Evolutionary conservation across 2,329 filamentous ascomycete genomes (phyloP).

Genomic region (Paracorniculantispora psalliotae): DNA sequence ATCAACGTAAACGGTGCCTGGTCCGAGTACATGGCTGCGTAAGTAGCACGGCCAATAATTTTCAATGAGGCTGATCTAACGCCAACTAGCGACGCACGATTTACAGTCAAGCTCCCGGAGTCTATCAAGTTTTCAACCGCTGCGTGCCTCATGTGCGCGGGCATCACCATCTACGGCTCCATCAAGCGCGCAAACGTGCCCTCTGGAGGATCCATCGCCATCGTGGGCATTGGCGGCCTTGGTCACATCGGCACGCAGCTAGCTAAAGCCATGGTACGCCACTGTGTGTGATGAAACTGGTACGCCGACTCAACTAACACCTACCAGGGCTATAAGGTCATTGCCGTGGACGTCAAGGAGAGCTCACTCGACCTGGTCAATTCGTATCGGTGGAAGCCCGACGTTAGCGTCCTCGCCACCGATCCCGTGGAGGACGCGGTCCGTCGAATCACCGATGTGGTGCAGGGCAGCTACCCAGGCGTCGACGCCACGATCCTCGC

Average conservation of each 20-base stretch:
- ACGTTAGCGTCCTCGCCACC: constrained; percentile 16
- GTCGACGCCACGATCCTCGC: constrained; percentile 17
- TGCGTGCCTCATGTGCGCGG: constrained; percentile 16
- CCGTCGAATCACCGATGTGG: not conserved
- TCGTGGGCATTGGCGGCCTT: constrained; percentile 15
- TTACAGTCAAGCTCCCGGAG: constrained; percentile 14
- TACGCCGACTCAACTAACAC: not conserved
- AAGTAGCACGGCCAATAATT: not conserved
- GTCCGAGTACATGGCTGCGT: constrained; percentile 17
- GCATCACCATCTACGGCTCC: constrained; percentile 16
- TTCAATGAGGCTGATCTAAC: not conserved
- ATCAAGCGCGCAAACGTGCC: constrained; percentile 14
- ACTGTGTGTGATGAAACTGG: not conserved
- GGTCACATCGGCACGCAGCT: constrained; percentile 16
- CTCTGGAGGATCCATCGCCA: constrained; percentile 12
- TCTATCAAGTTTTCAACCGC: constrained; percentile 8
- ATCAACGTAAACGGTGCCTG: constrained; percentile 13
- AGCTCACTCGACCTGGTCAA: constrained; percentile 10
- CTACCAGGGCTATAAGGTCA: constrained; percentile 13
- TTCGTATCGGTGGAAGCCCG: constrained; percentile 9
- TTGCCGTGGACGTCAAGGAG: constrained; percentile 15
- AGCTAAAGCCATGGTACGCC: constrained; percentile 15
- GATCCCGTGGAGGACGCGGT: constrained; percentile 7
- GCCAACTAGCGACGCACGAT: constrained; percentile 9
- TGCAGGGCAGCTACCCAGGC: constrained; percentile 8